These are phyloP conservation scores for Ephemerocybe angulata DNA, from an alignment of 768 basidiomycete species.

Conservation along the genomic window DNA sequence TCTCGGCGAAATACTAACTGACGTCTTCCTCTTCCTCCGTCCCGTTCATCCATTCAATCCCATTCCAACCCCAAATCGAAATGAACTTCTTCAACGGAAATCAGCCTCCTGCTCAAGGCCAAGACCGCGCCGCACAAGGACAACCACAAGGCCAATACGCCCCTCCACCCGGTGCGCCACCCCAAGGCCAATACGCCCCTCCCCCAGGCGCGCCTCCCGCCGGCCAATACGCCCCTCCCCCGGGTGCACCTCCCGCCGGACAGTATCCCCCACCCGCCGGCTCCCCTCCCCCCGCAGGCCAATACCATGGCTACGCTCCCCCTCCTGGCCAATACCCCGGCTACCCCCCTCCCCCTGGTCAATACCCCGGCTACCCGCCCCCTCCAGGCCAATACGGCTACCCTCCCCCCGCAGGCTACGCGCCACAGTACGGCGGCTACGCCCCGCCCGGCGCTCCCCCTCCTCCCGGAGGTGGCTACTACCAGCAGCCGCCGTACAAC, in stretches of 20 bases:
- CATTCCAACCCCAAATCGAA: too few species aligned
- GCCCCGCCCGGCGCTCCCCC: background rate
- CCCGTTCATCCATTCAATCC: too few species aligned
- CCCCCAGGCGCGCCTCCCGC: background rate
- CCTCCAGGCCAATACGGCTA: background rate
- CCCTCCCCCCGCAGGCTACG: background rate
- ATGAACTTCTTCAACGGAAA: too few species aligned
- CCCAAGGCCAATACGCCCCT: background rate
- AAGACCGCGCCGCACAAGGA: too few species aligned
- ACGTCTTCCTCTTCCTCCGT: too few species aligned
- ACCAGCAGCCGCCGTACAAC: background rate
- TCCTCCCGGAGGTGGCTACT: background rate
- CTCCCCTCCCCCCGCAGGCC: background rate
- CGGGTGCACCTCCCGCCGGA: background rate
- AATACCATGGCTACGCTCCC: background rate
- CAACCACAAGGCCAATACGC: too few species aligned
- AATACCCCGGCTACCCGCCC: background rate
- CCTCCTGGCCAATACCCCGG: background rate
- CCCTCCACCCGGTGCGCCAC: background rate
- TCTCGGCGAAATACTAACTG: too few species aligned
- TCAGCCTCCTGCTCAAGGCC: too few species aligned
- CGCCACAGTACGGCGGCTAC: background rate
- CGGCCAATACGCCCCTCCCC: background rate
- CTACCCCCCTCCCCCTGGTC: background rate
- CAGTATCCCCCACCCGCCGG: background rate